Base-by-base conservation (phyloP, 23 red algal genomes). In the Agarophyton chilense region DNA sequence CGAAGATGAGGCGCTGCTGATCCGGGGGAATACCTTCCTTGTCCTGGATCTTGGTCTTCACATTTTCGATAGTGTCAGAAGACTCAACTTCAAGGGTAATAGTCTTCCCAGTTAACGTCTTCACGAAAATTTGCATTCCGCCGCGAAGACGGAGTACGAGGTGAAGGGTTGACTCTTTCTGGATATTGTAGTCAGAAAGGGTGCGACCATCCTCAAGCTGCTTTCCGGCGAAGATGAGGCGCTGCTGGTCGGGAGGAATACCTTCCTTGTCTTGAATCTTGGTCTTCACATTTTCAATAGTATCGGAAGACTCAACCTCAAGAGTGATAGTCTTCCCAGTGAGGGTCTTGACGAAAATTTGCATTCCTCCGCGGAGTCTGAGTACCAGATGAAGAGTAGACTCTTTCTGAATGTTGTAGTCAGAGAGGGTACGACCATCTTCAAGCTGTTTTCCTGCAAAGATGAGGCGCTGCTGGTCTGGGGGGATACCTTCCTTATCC, bases 191-290 rank as follows among this genome's bases (percentile, higher is more conserved):
- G 60, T 98, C 96, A 10, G 72, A 88, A 31, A 98, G 90, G n/a
- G 96, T 98, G 41, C 96, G 92, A 39, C 96, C 96, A 62, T 98
- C 96, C 71, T 98, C 96, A 14, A 98, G 74, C 82, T 98, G 96
- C 86, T 98, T 98, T 24, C 96, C 96, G 19, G 96, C 96, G 57
- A 98, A 98, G 62, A 98, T 98, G 26, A 98, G 92, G 21, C 96
- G 88, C 77, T 98, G 96, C 91, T 98, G 96, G 90, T 98, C 96
- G 0, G 96, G 96, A 0, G 96, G 96, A 56, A 98, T 98, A 78
- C 96, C 96, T 70, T 98, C 96, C 86, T 98, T 98, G 80, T 98
- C 96, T 87, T 98, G 96, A 81, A 98, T 98, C 88, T 98, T 98
- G 31, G 81, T 90, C 81, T 98, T 98, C 26, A 98, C 96, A 77